phyloP scores from a whole-genome alignment of 2,329 filamentous ascomycete species.

The Colletotrichum salicis region DNA sequence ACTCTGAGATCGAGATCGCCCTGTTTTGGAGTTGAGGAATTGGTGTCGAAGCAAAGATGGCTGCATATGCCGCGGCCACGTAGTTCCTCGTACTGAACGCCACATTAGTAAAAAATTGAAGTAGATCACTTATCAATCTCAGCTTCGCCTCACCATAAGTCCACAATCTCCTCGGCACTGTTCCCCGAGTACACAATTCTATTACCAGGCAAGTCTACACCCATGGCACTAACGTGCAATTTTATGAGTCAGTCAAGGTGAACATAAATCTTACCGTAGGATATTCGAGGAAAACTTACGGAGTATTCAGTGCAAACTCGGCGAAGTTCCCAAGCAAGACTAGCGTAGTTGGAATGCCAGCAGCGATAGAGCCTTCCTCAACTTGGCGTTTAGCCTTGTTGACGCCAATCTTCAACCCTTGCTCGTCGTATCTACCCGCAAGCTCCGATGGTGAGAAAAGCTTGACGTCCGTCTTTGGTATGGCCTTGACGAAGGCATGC shows the following conservation, averaged over 20 bases:
- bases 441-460: conserved; percentile 44
- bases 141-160: conserved; percentile 9
- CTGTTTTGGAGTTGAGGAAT: conserved; percentile 38
- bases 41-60: conserved; percentile 42
- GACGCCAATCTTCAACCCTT: conserved; percentile 37
- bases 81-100: conserved; percentile 40
- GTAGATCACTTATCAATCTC: neutral
- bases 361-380: conserved; percentile 38
- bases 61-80: conserved; percentile 42
- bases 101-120: neutral
- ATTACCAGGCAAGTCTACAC: conserved; percentile 10
- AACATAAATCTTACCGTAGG: too few species aligned
- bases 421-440: conserved; percentile 39
- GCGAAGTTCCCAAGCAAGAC: conserved; percentile 41
- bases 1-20: conserved; percentile 39
- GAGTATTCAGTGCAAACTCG: conserved; percentile 39
- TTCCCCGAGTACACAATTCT: conserved; percentile 4
- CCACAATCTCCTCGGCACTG: neutral
- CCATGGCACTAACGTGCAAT: neutral
- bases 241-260: neutral
- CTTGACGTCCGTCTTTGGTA: conserved; percentile 42
- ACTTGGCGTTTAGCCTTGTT: conserved; percentile 41
- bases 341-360: conserved; percentile 39
- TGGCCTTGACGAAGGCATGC: conserved; percentile 41
- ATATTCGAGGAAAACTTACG: neutral